Base-by-base conservation (phyloP, 208 protist genomes). In the Paratrypanosoma confusum region DNA sequence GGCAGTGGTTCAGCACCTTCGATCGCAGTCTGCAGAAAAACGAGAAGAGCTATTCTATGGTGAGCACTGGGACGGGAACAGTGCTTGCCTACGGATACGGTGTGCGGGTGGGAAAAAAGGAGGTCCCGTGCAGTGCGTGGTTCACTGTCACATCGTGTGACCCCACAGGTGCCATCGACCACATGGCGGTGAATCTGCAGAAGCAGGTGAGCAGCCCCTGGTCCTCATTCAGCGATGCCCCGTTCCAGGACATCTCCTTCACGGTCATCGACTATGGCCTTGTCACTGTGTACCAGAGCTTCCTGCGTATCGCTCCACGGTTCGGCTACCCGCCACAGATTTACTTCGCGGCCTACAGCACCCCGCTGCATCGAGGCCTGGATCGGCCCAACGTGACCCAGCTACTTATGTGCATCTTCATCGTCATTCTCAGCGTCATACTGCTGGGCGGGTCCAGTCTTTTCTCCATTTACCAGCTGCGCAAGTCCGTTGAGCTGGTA, bases 261-360 rank as follows among this genome's bases (percentile, higher is more conserved):
- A n/a, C n/a, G n/a, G n/a, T n/a, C n/a, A n/a, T n/a, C n/a, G n/a
- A n/a, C n/a, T n/a, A n/a, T n/a, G n/a, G n/a, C n/a, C n/a, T n/a
- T n/a, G n/a, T n/a, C n/a, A n/a, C n/a, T n/a, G n/a, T n/a, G n/a
- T n/a, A n/a, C n/a, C n/a, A n/a, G n/a, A n/a, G n/a, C n/a, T n/a
- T n/a, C n/a, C n/a, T n/a, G n/a, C n/a, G n/a, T n/a, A n/a, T n/a
- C n/a, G n/a, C n/a, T n/a, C n/a, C n/a, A n/a, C n/a, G n/a, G n/a
- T n/a, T n/a, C n/a, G n/a, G n/a, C n/a, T n/a, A n/a, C n/a, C n/a
- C n/a, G n/a, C n/a, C n/a, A n/a, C n/a, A n/a, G n/a, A 29, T 59
- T 23, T 81, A 71, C 27, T 61, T 81, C 43, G 71, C 54, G 0
- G 71, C 71, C 16, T 72, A 76, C 50, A 58, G 54, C 21, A 74